Percentiles rank a stretch among this genome's conserved stretches.
These are phyloP conservation scores for Colletotrichum siamense DNA, from an alignment of 2,329 filamentous ascomycete species.

Conservation along the genomic window DNA sequence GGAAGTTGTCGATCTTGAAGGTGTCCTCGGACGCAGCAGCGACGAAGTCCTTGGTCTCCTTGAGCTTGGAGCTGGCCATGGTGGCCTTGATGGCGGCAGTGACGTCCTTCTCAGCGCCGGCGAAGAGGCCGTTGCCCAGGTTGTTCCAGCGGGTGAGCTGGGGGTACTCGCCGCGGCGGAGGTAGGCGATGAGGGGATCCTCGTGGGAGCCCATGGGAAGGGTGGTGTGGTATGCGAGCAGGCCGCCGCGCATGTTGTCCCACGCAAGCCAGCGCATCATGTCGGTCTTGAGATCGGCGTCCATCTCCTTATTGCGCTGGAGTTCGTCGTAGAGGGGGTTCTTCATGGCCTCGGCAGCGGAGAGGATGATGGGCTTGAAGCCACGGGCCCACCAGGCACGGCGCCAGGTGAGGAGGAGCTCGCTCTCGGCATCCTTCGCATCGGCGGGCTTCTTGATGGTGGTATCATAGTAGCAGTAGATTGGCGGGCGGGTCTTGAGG, in stretches of 20 bases:
- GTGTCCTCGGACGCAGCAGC: constrained; percentile 63
- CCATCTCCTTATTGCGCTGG: constrained; percentile 62
- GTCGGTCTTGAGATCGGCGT: constrained; percentile 69
- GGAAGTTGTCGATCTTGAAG: constrained; percentile 69
- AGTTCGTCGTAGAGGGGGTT: constrained; percentile 80
- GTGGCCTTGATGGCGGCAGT: constrained; percentile 66
- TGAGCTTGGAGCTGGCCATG: constrained; percentile 59
- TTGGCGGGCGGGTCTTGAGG: constrained; percentile 68
- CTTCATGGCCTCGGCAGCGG: constrained; percentile 79
- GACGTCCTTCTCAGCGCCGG: constrained; percentile 70
- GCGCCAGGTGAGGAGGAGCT: constrained; percentile 84
- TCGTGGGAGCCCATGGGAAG: constrained; percentile 83
- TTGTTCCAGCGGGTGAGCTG: constrained; percentile 76
- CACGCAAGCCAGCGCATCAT: constrained; percentile 89
- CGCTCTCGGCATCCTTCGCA: constrained; percentile 75
- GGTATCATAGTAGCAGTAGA: constrained; percentile 92
- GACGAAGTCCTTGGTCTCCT: constrained; percentile 66
- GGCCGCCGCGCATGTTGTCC: constrained; percentile 86
- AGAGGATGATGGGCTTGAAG: constrained; percentile 84
- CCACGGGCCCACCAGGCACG: constrained; percentile 96
- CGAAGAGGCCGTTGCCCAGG: constrained; percentile 74
- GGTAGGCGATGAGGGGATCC: constrained; percentile 72
- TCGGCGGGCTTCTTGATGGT: constrained; percentile 66
- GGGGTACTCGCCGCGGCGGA: constrained; percentile 79
- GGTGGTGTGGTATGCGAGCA: constrained; percentile 80